Conservation (phyloP, 2,329 filamentous ascomycete genomes). For the Ceratocystis alfenasii region DNA sequence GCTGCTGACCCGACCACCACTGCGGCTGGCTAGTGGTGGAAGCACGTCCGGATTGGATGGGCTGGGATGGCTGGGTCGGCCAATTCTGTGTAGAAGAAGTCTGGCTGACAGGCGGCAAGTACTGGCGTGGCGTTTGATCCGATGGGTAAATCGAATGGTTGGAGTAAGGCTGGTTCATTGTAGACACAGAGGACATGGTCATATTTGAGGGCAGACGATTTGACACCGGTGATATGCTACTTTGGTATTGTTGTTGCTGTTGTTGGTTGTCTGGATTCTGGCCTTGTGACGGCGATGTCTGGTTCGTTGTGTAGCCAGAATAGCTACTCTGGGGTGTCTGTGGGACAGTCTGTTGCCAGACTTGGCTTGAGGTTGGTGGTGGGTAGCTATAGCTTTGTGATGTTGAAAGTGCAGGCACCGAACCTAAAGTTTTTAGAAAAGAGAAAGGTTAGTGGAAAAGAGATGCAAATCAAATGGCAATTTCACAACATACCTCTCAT, state of each 20-base stretch:
- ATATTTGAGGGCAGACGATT: conserved; percentile 45
- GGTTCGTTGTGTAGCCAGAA: conserved; percentile 44
- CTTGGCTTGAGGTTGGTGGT: conserved; percentile 38
- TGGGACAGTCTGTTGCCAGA: conserved; percentile 52
- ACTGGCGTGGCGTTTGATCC: conserved; percentile 53
- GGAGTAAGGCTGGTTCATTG: conserved; percentile 47
- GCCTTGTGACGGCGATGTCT: background rate
- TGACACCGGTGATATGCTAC: background rate
- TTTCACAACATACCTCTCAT: conserved; percentile 47
- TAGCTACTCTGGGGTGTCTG: conserved; percentile 48
- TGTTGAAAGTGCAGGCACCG: conserved; percentile 38
- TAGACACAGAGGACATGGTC: conserved; percentile 52
- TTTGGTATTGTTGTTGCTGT: background rate
- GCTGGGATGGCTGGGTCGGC: conserved; percentile 50
- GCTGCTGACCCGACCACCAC: conserved; percentile 40
- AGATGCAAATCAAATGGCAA: background rate
- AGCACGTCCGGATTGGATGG: conserved; percentile 25
- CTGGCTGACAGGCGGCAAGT: conserved; percentile 52
- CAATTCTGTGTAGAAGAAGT: conserved; percentile 39
- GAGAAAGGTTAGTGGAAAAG: conserved; percentile 37
- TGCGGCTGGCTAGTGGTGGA: conserved; percentile 30
- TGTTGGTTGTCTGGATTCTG: conserved; percentile 2
- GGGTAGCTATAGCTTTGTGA: conserved; percentile 51
- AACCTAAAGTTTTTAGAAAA: conserved; percentile 46
- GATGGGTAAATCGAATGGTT: conserved; percentile 48